Conservation (phyloP, 805 yeast genomes). For the Naumovozyma castellii region DNA sequence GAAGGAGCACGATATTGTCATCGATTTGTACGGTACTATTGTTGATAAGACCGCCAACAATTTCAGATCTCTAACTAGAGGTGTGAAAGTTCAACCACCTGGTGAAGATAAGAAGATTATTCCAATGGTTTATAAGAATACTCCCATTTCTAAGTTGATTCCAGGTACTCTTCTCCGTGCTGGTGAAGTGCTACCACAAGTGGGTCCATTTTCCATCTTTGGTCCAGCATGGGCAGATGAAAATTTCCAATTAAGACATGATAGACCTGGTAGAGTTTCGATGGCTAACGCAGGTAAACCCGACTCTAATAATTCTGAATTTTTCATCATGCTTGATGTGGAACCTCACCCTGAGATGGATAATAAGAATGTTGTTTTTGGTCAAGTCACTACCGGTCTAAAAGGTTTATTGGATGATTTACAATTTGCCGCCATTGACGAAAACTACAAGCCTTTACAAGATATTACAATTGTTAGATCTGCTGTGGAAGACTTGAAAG, state of each 20-base stretch:
- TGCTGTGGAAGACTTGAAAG: slow-evolving; percentile 15
- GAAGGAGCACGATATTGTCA: slow-evolving; percentile 30
- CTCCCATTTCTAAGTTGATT: slow-evolving; percentile 67
- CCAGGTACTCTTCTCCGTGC: slow-evolving; percentile 76
- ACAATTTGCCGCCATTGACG: slow-evolving; percentile 34
- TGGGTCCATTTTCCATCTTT: slow-evolving; percentile 74
- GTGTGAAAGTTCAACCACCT: slow-evolving; percentile 30
- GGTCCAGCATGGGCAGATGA: slow-evolving; percentile 72
- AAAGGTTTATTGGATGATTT: slow-evolving; percentile 48
- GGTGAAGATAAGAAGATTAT: slow-evolving; percentile 22
- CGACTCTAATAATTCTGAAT: slow-evolving; percentile 61
- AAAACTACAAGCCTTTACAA: slow-evolving; percentile 31
- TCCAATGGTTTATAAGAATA: slow-evolving; percentile 41
- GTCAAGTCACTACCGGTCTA: slow-evolving; percentile 60
- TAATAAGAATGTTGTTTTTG: slow-evolving; percentile 65
- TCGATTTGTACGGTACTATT: slow-evolving; percentile 57
- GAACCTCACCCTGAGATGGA: slow-evolving; percentile 41
- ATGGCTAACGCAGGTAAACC: slow-evolving; percentile 62
- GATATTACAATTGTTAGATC: slow-evolving; percentile 34
- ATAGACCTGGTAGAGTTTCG: slow-evolving; percentile 56
- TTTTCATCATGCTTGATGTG: slow-evolving; percentile 52
- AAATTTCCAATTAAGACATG: slow-evolving; percentile 56
- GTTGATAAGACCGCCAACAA: slow-evolving; percentile 57
- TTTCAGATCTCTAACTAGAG: slow-evolving; percentile 42
- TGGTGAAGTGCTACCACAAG: slow-evolving; percentile 73